Base-by-base conservation (phyloP, 208 protist genomes). In the Acanthamoeba castellanii region DNA sequence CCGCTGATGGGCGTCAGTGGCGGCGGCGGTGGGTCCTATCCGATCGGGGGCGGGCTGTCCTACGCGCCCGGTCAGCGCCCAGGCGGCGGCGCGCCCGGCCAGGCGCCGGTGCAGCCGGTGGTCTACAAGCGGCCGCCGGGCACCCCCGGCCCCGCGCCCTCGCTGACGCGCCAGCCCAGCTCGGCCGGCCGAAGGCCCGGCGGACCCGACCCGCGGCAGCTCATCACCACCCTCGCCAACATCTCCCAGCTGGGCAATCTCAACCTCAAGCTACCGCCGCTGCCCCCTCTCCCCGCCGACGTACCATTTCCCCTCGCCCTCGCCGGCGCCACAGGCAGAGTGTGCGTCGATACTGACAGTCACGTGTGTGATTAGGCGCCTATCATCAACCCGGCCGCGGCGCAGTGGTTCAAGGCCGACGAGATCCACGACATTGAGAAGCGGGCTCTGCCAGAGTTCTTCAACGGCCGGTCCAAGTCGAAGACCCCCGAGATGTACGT, bases 391-490 rank as follows among this genome's bases (percentile, higher is more conserved):
- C 85, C 85, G 27, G 59, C 85, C 8, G 59, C 52, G 5, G 64
- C 85, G 42, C 34, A 42, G 32, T 98, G 97, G 97, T 98, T 98
- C 85, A 93, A 97, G 45, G 94, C 95, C n/a, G 93, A 93, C 9
- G 84, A 61, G 37, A 97, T 98, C 52, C 95, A 97, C 70, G 76
- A 97, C 7, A 95, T 97, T 57, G 97, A 98, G 81, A 93, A 92
- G 55, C 70, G 66, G 18, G 96, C 96, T 47, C 88, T 98, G 20
- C 96, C 96, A 1, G 97, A 98, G 76, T 98, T 98, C 92, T 97
- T 98, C 72, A 95, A 93, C 61, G 94, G 92, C 11, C 64, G 74
- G 52, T 93, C 88, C 50, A 64, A 78, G 18, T 95, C 96, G 13
- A 97, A 97, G 57, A 97, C 96, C 22, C 96, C 96, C 18, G 85